Base-by-base conservation (phyloP, 2,329 filamentous ascomycete species). In the Rosellinia necatrix region DNA sequence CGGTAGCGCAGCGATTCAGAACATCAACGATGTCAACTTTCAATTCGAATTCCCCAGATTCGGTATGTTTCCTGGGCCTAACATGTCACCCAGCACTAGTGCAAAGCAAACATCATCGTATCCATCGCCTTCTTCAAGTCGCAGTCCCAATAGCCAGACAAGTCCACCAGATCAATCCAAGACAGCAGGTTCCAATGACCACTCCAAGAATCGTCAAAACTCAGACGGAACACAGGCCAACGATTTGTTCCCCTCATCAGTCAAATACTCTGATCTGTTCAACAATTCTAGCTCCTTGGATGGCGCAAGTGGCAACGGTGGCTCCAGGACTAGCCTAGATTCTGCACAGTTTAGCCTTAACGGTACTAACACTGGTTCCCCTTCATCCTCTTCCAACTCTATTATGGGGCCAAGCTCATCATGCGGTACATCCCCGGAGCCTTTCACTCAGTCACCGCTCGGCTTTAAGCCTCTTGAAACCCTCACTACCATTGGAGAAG, bases 1-100 rank as follows among this genome's bases (percentile, higher is more conserved):
- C 67, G 76, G 81, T 66, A 72, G 67, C 52, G 71, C 78, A 19
- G 78, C 78, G 9, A 70, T 84, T 60, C 83, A 77, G 71, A 87
- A 85, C 64, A 77, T 87, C 51, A 85, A 81, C 66, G 88, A 89
- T 60, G 88, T 89, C 71, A 92, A 89, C 70, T 97, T 97, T 70
- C 88, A 93, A 64, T 97, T 99, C 66, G 93, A 97, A 64, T 97
- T 97, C 63, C 93, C 94, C 62, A 92, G 90, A 70, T 97, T 99
- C 68, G 94, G 94, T 42, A 82, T 86, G 56, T 81, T 96, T 22
- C 81, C 83, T 0, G 79, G 81, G 4, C 76, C 79, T 6, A 65
- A 48, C 40, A 49, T 50, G 8, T 56, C 59, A 9, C 53, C 59
- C 17, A 57, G 34, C 17, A 58, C 55, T 19, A 47, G 42, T 42